Evolutionary conservation across 2,329 filamentous ascomycete species (phyloP), one percentile per base, ranked within the genome.

Genomic region (Metarhizium robertsii): DNA sequence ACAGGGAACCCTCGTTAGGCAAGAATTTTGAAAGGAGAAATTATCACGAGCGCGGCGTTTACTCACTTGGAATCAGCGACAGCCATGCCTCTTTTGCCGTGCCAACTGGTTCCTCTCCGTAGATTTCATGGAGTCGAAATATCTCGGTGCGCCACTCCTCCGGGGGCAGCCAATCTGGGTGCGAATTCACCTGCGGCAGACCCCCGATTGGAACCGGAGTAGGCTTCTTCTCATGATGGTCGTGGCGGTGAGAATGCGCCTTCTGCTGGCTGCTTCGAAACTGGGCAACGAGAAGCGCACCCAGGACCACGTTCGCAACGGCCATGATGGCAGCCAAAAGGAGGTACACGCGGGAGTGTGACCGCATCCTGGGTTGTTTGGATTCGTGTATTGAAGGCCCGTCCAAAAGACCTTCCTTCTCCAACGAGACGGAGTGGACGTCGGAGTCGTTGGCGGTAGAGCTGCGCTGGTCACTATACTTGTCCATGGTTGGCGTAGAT

Each of bases 121-220:
- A 57, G 16, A 53, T 53, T 7, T 43, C 42, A n/a, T 57, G 47
- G 7, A 20, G 34, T 4, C 36, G 52, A 29, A 57, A 57, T 20
- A 57, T 43, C 36, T 57, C 56, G 13, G 56, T 55, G 18, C 56
- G 56, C 56, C 56, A 57, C 32, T 53, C 47, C 30, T 57, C 56
- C 2, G 56, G 56, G 18, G 56, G 56, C n/a, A 57, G 50, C 56
- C 56, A 57, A 10, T 38, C 32, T 2, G 53, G 56, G 7, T 30
- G 25, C 10, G 16, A 25, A 36, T 50, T 50, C 34, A 55, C 38
- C 32, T 50, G 32, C 3, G 56, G 55, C 40, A 47, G 38, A 14
- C 55, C 55, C 5, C 55, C 55, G 4, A 56, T 30, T 14, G 51
- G 46, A 32, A 53, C 6, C 6, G 50, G 54, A 40, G 38, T 40